These are phyloP conservation scores for Candida namnaoensis DNA, from an alignment of 805 yeast species.

Conservation along the genomic window DNA sequence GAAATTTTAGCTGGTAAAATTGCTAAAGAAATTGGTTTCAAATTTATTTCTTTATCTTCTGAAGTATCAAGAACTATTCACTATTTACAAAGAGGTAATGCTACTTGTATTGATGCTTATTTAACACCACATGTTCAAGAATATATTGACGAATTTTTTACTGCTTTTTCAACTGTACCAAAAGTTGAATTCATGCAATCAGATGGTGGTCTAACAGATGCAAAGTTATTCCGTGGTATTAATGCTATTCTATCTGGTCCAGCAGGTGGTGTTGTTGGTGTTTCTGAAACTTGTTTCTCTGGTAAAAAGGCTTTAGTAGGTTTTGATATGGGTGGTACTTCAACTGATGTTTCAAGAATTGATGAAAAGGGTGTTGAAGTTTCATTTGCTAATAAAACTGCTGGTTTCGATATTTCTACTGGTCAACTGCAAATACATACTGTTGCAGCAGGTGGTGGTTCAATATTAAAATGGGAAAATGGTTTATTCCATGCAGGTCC, in stretches of 20 bases:
- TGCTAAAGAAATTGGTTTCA: constrained; percentile 61
- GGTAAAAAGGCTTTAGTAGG: constrained; percentile 58
- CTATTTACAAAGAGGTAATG: constrained; percentile 64
- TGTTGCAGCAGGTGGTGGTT: constrained; percentile 84
- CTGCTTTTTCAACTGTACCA: constrained; percentile 39
- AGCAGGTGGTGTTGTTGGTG: constrained; percentile 97
- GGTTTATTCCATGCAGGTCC: constrained; percentile 81
- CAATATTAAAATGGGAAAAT: constrained; percentile 55
- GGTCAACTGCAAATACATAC: constrained; percentile 79
- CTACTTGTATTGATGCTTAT: constrained; percentile 77
- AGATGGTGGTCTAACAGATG: constrained; percentile 90
- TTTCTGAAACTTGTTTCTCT: constrained; percentile 67
- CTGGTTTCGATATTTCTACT: constrained; percentile 75
- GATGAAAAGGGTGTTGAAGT: constrained; percentile 70
- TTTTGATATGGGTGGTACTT: constrained; percentile 89
- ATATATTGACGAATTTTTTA: constrained; percentile 53
- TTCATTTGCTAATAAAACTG: constrained; percentile 79
- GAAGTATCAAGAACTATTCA: constrained; percentile 74
- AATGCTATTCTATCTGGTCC: constrained; percentile 91
- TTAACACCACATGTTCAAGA: constrained; percentile 69
- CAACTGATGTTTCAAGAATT: constrained; percentile 75
- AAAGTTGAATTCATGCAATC: constrained; percentile 86
- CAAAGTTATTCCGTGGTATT: constrained; percentile 76
- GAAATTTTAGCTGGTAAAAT: constrained; percentile 50
- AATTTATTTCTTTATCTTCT: constrained; percentile 58